phyloP scores from a whole-genome alignment of 2,329 filamentous ascomycete genomes.

The Penicillium sp. region DNA sequence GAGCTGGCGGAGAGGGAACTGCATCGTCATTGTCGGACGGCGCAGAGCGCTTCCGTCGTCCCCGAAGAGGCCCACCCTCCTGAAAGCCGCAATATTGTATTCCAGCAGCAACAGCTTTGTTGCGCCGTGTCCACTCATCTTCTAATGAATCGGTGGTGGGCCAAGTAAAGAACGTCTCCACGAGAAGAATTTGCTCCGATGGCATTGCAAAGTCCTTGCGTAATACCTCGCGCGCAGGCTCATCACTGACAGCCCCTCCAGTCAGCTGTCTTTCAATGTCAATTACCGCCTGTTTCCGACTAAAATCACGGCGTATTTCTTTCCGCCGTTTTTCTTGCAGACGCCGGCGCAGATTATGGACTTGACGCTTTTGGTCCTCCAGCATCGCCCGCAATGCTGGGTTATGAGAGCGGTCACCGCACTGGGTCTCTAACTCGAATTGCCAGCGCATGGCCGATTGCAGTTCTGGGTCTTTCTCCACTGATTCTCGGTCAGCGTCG shows the following conservation, averaged over 20 bases:
- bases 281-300: background rate
- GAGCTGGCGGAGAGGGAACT: background rate
- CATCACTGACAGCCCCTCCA: background rate
- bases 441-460: background rate
- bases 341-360: background rate
- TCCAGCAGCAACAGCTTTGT: background rate
- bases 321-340: background rate
- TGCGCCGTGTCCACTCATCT: background rate
- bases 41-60: background rate
- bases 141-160: background rate
- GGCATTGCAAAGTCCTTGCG: background rate
- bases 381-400: background rate
- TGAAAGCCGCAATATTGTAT: background rate
- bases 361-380: background rate
- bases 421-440: background rate
- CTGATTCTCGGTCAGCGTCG: background rate
- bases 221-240: background rate
- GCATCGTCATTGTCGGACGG: background rate
- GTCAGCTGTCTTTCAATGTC: background rate
- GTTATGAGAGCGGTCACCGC: background rate
- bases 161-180: background rate
- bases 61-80: background rate
- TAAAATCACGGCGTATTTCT: background rate
- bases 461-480: background rate
- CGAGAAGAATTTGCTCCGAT: background rate